These are phyloP conservation scores for Globisporangium abappressorium DNA, from an alignment of 352 stramenopile species.

Conservation along the genomic window DNA sequence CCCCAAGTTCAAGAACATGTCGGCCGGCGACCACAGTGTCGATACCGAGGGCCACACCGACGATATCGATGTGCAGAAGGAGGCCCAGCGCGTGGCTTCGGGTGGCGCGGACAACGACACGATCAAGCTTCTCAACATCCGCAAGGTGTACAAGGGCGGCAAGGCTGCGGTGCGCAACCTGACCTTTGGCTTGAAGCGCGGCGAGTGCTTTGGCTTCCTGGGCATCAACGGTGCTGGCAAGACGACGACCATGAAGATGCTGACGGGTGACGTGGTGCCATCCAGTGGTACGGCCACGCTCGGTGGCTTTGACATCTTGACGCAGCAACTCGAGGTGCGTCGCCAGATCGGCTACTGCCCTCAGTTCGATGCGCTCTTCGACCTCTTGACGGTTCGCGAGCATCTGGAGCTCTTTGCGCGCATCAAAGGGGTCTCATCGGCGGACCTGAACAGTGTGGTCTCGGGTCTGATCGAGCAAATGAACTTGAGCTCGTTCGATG, in stretches of 20 bases:
- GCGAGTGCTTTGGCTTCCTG: conserved; percentile 94
- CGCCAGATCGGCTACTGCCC: conserved; percentile 91
- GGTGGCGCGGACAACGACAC: conserved; percentile 32
- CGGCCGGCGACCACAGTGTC: background rate
- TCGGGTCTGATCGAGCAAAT: conserved; percentile 67
- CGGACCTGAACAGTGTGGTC: conserved; percentile 48
- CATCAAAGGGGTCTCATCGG: conserved; percentile 81
- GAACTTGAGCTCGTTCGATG: conserved; percentile 59
- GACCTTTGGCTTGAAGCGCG: conserved; percentile 70
- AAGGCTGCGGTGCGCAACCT: conserved; percentile 82
- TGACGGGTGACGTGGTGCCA: conserved; percentile 86
- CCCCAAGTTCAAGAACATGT: conserved; percentile 42
- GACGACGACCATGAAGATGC: conserved; percentile 94
- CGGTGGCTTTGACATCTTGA: conserved; percentile 70
- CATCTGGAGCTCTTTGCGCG: conserved; percentile 86
- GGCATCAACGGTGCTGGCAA: conserved; percentile 95
- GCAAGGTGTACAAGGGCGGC: conserved; percentile 44
- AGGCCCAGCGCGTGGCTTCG: conserved; percentile 29
- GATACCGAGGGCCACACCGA: background rate
- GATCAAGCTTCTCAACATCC: conserved; percentile 27
- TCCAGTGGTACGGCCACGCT: conserved; percentile 49
- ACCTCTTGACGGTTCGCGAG: conserved; percentile 80
- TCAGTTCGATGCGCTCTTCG: conserved; percentile 87
- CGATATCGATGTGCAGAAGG: conserved; percentile 36
- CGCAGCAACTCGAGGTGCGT: conserved; percentile 64